Evolutionary conservation across 805 yeast species (phyloP).

Genomic region (Lachancea lanzarotensis): DNA sequence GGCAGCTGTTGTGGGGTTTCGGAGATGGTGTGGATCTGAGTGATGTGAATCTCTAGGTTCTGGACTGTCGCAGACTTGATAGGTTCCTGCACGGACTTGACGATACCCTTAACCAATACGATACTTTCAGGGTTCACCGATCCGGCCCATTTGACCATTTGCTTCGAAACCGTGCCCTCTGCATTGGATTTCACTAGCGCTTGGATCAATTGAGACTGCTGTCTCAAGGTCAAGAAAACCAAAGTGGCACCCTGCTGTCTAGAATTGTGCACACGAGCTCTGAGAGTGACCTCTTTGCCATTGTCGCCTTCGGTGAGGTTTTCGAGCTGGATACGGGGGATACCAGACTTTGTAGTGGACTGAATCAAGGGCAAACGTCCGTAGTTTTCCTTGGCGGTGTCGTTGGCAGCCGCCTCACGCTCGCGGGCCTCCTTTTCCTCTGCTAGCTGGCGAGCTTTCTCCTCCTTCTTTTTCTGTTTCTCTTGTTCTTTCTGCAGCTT

Average conservation of each 20-base stretch:
- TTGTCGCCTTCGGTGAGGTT: conserved; percentile 45
- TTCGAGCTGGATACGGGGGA: conserved; percentile 51
- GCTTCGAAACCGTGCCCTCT: conserved; percentile 71
- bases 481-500: conserved; percentile 90
- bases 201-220: conserved; percentile 77
- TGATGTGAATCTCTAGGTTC: conserved; percentile 77
- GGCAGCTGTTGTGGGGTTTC: conserved; percentile 93
- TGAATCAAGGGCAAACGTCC: conserved; percentile 87
- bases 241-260: conserved; percentile 96
- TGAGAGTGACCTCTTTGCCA: conserved; percentile 72
- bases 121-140: conserved; percentile 81
- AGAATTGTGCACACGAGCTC: conserved; percentile 90
- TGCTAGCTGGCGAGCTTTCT: conserved; percentile 81
- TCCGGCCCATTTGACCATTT: conserved; percentile 95
- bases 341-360: conserved; percentile 62
- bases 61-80: conserved; percentile 88
- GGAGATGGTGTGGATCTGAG: conserved; percentile 66
- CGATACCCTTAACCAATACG: conserved; percentile 82
- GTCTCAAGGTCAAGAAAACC: conserved; percentile 87
- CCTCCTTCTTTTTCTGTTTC: conserved; percentile 88
- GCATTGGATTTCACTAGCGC: conserved; percentile 73
- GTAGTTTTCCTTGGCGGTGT: conserved; percentile 80
- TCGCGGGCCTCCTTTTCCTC: conserved; percentile 76
- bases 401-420: conserved; percentile 66
- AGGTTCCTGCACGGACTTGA: conserved; percentile 76